These are phyloP conservation scores for Melampsora larici-populina DNA, from an alignment of 1,284 basidiomycete genomes.

Conservation along the genomic window DNA sequence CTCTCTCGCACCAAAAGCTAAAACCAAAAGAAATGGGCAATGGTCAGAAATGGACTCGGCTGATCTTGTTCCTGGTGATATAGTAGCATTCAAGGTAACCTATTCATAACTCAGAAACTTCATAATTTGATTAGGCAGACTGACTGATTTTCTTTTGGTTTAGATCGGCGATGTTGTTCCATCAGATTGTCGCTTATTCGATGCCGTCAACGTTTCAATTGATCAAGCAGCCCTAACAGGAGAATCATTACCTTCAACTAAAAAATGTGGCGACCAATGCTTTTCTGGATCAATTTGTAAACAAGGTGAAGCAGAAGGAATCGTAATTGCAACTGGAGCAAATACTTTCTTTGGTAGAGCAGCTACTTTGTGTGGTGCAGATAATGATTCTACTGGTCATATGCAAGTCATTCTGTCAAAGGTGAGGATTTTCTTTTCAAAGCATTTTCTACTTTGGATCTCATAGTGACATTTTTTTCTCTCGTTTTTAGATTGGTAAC, in stretches of 20 bases:
- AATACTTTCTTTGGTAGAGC: slow-evolving; percentile 61
- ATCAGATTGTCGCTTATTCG: slow-evolving; percentile 88
- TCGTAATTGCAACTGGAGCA: slow-evolving; percentile 81
- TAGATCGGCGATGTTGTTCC: slow-evolving; percentile 94
- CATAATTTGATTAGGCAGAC: too few species aligned
- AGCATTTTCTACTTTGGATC: neutral
- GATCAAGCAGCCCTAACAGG: slow-evolving; percentile 95
- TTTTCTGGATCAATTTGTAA: slow-evolving; percentile 96
- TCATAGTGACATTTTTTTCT: slow-evolving; percentile 70
- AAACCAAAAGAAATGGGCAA: slow-evolving; percentile 73
- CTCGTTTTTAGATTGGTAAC: slow-evolving; percentile 80
- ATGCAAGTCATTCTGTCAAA: slow-evolving; percentile 90
- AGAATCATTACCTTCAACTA: slow-evolving; percentile 85
- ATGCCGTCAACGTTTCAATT: slow-evolving; percentile 87
- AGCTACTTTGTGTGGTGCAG: slow-evolving; percentile 88
- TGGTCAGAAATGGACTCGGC: slow-evolving; percentile 80
- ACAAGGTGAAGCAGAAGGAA: slow-evolving; percentile 93
- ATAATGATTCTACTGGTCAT: slow-evolving; percentile 92
- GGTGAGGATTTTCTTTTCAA: slow-evolving; percentile 5
- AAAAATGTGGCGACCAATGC: slow-evolving; percentile 89
- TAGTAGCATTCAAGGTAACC: slow-evolving; percentile 93
- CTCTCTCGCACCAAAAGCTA: slow-evolving; percentile 94
- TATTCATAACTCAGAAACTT: too few species aligned
- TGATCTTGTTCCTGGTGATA: slow-evolving; percentile 84
- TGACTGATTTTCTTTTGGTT: too few species aligned